Conservation (phyloP, 805 yeast species). For the Starmerella vaccinii region DNA sequence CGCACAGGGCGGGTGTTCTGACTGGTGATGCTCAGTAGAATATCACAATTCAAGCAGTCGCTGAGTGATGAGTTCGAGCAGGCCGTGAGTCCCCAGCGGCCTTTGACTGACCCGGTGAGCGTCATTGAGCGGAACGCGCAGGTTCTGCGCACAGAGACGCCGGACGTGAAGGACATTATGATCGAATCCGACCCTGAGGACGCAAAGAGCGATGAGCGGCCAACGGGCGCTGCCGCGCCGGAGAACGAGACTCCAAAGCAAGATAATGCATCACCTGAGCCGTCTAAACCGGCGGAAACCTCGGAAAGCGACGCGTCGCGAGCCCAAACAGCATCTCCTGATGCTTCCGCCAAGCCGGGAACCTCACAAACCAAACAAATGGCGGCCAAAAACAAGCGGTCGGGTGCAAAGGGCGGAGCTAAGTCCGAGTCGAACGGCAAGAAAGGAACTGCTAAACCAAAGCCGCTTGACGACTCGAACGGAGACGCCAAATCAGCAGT, state of each 20-base stretch:
- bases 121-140: slow-evolving; percentile 22
- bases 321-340: too few relatives aligned
- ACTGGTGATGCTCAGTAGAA: slow-evolving; percentile 44
- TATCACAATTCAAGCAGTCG: slow-evolving; percentile 54
- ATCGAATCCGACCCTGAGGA: slow-evolving; percentile 4
- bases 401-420: not conserved
- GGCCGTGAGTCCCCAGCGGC: slow-evolving; percentile 14
- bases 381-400: not conserved
- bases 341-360: too few relatives aligned
- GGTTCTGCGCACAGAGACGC: slow-evolving; percentile 21
- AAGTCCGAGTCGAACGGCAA: not conserved
- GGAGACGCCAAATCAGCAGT: not conserved
- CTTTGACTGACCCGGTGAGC: slow-evolving; percentile 18
- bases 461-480: too few relatives aligned
- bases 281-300: too few relatives aligned
- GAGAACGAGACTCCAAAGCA: not conserved
- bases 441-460: not conserved
- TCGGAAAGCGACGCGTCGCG: too few relatives aligned
- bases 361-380: too few relatives aligned
- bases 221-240: not conserved
- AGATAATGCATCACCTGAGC: too few relatives aligned
- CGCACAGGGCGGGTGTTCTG: not conserved
- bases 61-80: slow-evolving; percentile 46
- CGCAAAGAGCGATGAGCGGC: not conserved
- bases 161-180: slow-evolving; percentile 20